phyloP scores from a whole-genome alignment of 305 asterid species.

The Lippia alba region DNA sequence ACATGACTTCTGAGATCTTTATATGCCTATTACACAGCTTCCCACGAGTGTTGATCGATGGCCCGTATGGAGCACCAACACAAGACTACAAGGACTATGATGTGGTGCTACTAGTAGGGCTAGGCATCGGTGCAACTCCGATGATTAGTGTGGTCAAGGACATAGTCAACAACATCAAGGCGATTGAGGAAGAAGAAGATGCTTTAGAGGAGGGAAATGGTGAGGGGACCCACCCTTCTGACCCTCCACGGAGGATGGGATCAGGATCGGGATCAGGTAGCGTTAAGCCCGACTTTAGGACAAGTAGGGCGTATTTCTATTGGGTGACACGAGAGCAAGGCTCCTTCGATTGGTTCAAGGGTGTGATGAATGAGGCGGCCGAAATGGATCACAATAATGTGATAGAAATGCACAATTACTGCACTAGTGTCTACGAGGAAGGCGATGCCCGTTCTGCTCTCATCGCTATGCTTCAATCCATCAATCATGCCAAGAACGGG shows the following conservation, averaged over 20 bases:
- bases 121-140: conserved; percentile 87
- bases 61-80: conserved; percentile 91
- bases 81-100: conserved; percentile 87
- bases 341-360: conserved; percentile 84
- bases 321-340: conserved; percentile 93
- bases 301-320: conserved; percentile 75
- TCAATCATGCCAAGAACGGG: conserved; percentile 81
- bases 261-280: conserved; percentile 24
- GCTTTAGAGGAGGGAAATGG: conserved; percentile 43
- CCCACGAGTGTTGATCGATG: conserved; percentile 72
- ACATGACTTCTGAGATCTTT: too few relatives aligned
- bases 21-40: conserved; percentile 40
- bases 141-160: conserved; percentile 87
- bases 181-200: conserved; percentile 50
- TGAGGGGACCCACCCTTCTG: not conserved
- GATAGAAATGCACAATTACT: conserved; percentile 85
- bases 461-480: conserved; percentile 79
- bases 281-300: conserved; percentile 45
- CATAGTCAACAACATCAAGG: conserved; percentile 74
- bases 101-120: conserved; percentile 76
- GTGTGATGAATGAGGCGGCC: conserved; percentile 78
- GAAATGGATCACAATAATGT: conserved; percentile 70
- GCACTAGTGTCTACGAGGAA: conserved; percentile 87
- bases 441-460: conserved; percentile 91
- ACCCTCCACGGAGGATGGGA: conserved; percentile 39